phyloP scores from a whole-genome alignment of 768 basidiomycete species.

The Boletus speciosus region DNA sequence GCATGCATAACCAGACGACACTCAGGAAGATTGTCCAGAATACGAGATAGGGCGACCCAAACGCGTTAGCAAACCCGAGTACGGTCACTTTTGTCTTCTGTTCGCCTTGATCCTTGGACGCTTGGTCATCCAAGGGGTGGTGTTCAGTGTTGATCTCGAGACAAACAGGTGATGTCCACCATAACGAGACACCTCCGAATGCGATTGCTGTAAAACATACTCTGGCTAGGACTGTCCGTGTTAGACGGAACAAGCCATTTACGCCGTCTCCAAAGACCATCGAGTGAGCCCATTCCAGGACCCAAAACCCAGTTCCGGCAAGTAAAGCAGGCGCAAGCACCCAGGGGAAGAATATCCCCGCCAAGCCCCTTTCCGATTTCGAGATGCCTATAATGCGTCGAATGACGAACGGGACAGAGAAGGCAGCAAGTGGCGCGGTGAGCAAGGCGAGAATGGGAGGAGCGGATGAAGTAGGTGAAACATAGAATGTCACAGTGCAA shows the following conservation, averaged over 20 bases:
- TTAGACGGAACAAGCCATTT: slow-evolving; percentile 43
- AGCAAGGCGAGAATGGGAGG: slow-evolving; percentile 59
- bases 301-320: slow-evolving; percentile 66
- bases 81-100: slow-evolving; percentile 51
- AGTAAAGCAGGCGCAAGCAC: slow-evolving; percentile 58
- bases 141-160: slow-evolving; percentile 51
- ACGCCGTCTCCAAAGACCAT: slow-evolving; percentile 43
- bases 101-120: slow-evolving; percentile 20
- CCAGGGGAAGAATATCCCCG: slow-evolving; percentile 56
- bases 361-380: slow-evolving; percentile 71
- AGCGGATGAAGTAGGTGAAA: slow-evolving; percentile 63
- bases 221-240: slow-evolving; percentile 63
- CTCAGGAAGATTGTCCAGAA: slow-evolving; percentile 71
- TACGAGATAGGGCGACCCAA: slow-evolving; percentile 82
- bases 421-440: slow-evolving; percentile 52
- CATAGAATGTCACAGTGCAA: slow-evolving; percentile 88
- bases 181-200: slow-evolving; percentile 55
- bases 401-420: slow-evolving; percentile 56
- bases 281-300: slow-evolving; percentile 76
- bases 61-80: slow-evolving; percentile 86
- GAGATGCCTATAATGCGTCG: slow-evolving; percentile 59
- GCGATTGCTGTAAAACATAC: slow-evolving; percentile 48
- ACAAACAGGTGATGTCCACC: slow-evolving; percentile 74
- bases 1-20: slow-evolving; percentile 52
- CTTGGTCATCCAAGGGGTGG: slow-evolving; percentile 7